Percentiles rank a stretch among this genome's conserved stretches.
phyloP scores from a whole-genome alignment of 805 yeast genomes.

The Kodamaea nitidulidarum region DNA sequence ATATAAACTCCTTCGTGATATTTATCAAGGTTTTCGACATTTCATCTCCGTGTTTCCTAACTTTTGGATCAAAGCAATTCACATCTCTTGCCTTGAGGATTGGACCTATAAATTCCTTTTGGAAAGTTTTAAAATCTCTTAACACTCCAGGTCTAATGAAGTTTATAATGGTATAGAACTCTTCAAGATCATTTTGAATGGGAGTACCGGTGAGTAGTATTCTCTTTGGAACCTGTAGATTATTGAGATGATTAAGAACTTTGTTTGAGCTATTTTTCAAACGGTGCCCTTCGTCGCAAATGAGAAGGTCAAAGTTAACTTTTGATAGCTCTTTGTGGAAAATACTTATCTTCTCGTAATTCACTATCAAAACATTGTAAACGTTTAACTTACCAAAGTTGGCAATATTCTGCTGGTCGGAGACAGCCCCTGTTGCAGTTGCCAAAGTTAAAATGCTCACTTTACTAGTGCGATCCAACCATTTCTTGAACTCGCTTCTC shows the following conservation, averaged over 20 bases:
- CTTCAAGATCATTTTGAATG: slow-evolving; percentile 85
- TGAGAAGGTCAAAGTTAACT: slow-evolving; percentile 58
- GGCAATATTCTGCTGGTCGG: slow-evolving; percentile 53
- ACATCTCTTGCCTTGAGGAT: slow-evolving; percentile 66
- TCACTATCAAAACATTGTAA: slow-evolving; percentile 78
- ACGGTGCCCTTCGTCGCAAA: slow-evolving; percentile 96
- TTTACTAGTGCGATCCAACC: slow-evolving; percentile 64
- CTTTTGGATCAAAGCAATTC: slow-evolving; percentile 47
- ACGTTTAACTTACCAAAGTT: slow-evolving; percentile 65
- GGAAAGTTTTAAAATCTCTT: slow-evolving; percentile 58
- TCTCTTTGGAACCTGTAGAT: slow-evolving; percentile 51
- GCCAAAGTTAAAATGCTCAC: slow-evolving; percentile 63
- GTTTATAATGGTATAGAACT: slow-evolving; percentile 75
- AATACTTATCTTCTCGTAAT: slow-evolving; percentile 75
- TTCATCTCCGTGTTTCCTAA: slow-evolving; percentile 54
- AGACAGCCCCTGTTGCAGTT: slow-evolving; percentile 45
- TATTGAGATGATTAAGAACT: slow-evolving; percentile 58
- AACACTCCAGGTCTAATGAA: slow-evolving; percentile 82
- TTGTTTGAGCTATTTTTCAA: slow-evolving; percentile 73
- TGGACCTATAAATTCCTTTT: slow-evolving; percentile 62
- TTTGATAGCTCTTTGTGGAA: slow-evolving; percentile 48
- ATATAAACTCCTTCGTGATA: slow-evolving; percentile 60
- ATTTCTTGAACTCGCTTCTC: slow-evolving; percentile 82
- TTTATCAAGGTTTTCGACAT: slow-evolving; percentile 60
- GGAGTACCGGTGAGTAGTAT: slow-evolving; percentile 85